Base-by-base conservation (phyloP, 495 filamentous ascomycete species). In the Paragyromitra xinjiangensis region DNA sequence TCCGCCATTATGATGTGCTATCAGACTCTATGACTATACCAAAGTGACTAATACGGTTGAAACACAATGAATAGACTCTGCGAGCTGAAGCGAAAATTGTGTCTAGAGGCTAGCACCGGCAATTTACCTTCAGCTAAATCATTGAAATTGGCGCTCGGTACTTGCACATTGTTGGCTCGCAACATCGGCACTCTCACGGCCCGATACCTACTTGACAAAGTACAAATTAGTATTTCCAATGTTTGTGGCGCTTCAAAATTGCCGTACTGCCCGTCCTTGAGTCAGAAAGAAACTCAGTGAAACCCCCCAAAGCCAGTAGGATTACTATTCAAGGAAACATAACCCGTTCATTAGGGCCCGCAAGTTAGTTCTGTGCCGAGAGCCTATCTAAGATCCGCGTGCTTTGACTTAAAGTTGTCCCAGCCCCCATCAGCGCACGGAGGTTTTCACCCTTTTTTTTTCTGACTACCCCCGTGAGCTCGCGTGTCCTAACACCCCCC, bases 261-360 rank as follows among this genome's bases (percentile, higher is more conserved):
- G 44, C 44, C 6, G 42, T 45, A 48, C 14, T 16, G 11, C 44
- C 44, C 16, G 44, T 9, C 16, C 3, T 48, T 48, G 44, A 48
- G 44, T 48, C 48, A 29, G 12, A 56, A 56, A 56, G 22, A 56
- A 56, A 29, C 19, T 19, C 2, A 8, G 19, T 3, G 19, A 19
- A 26, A 56, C 1, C n/a, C 7, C 42, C 7, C 42, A 44, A 55
- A 55, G 8, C 53, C 53, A 19, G n/a, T 53, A 53, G 50, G 50
- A 53, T 53, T 19, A 53, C 50, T 53, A 53, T 53, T 53, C 50
- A 53, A 53, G 16, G 50, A 53, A 53, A 53, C 7, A 22, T 22
- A 19, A 19, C 19, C 50, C n/a, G 50, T 8, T 34, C 29, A 34
- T 34, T 34, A 34, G 29, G 29, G 29, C 29, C 29, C 29, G 29